phyloP scores from a whole-genome alignment of 495 filamentous ascomycete species.

The Podospora australis region DNA sequence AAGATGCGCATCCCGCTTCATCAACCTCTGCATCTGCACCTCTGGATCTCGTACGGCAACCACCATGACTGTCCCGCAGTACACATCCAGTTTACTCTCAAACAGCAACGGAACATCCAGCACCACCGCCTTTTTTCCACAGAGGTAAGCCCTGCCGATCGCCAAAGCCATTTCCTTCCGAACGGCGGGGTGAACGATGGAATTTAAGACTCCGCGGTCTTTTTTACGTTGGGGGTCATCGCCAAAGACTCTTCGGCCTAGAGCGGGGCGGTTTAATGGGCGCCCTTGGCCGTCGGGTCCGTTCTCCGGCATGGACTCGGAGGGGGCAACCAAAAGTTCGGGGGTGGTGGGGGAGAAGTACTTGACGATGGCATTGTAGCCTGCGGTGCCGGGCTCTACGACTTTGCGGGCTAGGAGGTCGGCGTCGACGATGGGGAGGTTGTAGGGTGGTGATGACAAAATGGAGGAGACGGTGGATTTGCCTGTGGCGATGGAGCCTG shows the following conservation, averaged over 20 bases:
- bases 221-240: slow-evolving; percentile 52
- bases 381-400: slow-evolving; percentile 79
- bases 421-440: slow-evolving; percentile 89
- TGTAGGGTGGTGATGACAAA: slow-evolving; percentile 72
- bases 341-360: slow-evolving; percentile 77
- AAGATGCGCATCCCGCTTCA: slow-evolving; percentile 64
- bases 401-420: slow-evolving; percentile 86
- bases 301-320: slow-evolving; percentile 34
- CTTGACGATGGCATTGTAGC: slow-evolving; percentile 69
- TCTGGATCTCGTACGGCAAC: slow-evolving; percentile 69
- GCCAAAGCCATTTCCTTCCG: slow-evolving; percentile 65
- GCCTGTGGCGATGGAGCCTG: slow-evolving; percentile 94
- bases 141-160: slow-evolving; percentile 58
- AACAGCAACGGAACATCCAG: slow-evolving; percentile 89
- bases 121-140: slow-evolving; percentile 79
- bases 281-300: slow-evolving; percentile 47
- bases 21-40: slow-evolving; percentile 72
- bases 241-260: slow-evolving; percentile 83
- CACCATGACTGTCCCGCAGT: slow-evolving; percentile 78
- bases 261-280: slow-evolving; percentile 76
- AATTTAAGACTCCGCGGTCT: slow-evolving; percentile 70
- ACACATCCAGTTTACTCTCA: slow-evolving; percentile 70
- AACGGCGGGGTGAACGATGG: slow-evolving; percentile 89
- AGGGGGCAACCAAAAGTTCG: slow-evolving; percentile 62
- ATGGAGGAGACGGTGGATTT: slow-evolving; percentile 91